A percentile compares a stretch with the other conserved stretches of the same genome.
Conservation (phyloP, 2,329 filamentous ascomycete species). For the Alternaria rosae region DNA sequence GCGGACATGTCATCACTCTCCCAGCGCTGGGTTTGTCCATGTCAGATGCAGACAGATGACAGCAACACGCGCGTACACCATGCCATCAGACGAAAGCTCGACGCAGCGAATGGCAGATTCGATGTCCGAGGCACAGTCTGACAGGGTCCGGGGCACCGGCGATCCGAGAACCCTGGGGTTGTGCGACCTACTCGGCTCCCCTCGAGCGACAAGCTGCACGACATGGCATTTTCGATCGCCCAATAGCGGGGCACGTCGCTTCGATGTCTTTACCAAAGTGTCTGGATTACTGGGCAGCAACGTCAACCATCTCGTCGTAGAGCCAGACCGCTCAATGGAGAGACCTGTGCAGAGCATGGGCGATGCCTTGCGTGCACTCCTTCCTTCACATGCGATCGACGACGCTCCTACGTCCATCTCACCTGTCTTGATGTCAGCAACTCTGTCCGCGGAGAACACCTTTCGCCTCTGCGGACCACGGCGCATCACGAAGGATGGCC, state of each 20-base stretch:
- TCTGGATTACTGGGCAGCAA: neutral
- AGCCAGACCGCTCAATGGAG: neutral
- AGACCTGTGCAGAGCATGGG: neutral
- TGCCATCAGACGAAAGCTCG: neutral
- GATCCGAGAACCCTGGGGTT: slow-evolving; percentile 11
- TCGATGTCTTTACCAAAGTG: neutral
- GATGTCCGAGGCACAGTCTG: neutral
- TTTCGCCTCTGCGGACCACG: neutral
- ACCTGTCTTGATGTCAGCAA: neutral
- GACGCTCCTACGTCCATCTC: neutral
- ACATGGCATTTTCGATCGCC: neutral
- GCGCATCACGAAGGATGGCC: neutral
- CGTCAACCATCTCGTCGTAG: neutral
- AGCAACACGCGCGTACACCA: slow-evolving; percentile 2
- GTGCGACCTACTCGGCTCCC: slow-evolving; percentile 3
- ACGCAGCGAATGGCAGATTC: slow-evolving; percentile 5
- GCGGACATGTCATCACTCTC: neutral
- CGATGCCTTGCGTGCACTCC: neutral
- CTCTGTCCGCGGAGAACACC: neutral
- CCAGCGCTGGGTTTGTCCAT: neutral
- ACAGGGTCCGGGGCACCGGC: slow-evolving; percentile 10
- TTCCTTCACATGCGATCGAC: neutral
- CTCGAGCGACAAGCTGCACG: slow-evolving; percentile 3
- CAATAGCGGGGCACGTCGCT: neutral
- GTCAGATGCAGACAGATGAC: neutral